phyloP scores from a whole-genome alignment of 2,329 filamentous ascomycete genomes.

The Cadophora malorum region DNA sequence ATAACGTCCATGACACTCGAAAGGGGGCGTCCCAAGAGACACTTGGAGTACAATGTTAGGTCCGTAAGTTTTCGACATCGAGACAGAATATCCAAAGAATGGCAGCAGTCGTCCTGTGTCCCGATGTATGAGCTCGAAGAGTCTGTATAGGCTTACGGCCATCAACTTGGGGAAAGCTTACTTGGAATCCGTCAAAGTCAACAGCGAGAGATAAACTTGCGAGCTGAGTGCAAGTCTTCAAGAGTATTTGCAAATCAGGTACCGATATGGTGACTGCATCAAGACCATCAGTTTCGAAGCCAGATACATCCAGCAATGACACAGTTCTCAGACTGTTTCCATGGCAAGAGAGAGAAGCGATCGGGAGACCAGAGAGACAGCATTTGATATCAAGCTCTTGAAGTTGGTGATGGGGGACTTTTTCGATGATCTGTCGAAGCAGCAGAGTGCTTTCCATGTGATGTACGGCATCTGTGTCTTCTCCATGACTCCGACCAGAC shows the following conservation, averaged over 20 bases:
- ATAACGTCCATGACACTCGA: neutral
- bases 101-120: neutral
- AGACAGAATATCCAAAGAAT: neutral
- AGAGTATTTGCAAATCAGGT: neutral
- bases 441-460: neutral
- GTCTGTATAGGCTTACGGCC: neutral
- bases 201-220: neutral
- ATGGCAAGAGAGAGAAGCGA: neutral
- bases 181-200: neutral
- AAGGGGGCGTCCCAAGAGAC: neutral
- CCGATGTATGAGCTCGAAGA: neutral
- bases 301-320: neutral
- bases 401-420: neutral
- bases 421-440: neutral
- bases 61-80: neutral
- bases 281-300: neutral
- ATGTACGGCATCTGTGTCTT: neutral
- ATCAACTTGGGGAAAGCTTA: neutral
- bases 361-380: neutral
- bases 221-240: neutral
- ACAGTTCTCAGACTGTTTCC: neutral
- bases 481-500: neutral
- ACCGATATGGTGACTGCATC: neutral
- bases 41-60: constrained; percentile 5
- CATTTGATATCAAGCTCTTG: neutral